Base-by-base conservation (phyloP, 768 basidiomycete genomes). In the Boletus eberwhitei region DNA sequence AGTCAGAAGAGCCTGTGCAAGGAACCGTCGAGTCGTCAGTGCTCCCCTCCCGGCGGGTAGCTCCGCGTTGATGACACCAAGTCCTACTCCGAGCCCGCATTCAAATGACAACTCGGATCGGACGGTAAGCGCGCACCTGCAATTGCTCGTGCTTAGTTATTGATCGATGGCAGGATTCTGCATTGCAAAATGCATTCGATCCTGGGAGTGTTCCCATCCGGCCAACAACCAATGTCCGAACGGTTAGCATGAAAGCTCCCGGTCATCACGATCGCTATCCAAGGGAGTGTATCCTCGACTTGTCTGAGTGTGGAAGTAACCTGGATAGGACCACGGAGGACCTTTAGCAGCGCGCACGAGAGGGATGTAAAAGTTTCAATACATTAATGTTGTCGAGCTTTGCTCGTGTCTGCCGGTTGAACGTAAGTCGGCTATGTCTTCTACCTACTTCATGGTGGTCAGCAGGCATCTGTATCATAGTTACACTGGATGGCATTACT, bases 11-110 rank as follows among this genome's bases (percentile, higher is more conserved):
- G 17, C 41, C n/a, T 67, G 64, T 41, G 52, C 62, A 22, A 52
- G 62, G 26, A 66, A 70, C 35, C 74, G 76, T 31, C 74, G 77
- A 29, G 69, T 78, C 11, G 71, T 72, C 22, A 42, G 39, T 21
- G 26, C 34, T 11, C 38, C 43, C 7, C 11, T 56, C 7, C 54
- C 54, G 11, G 8, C n/a, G 1, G 12, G 55, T 11, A 19, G 21
- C 12, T 35, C 37, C 8, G 8, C 24, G 4, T 24, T 21, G n/a
- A 36, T 56, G 7, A 36, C 55, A 19, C 51, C 55, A 1, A 52
- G 50, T 34, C 52, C 55, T 8, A 58, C 46, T n/a, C 58, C 50
- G 5, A 61, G 48, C 39, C 47, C 64, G 8, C 38, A 36, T 7
- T 13, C 17, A 1, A 31, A 16, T 7, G 45, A 53, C 14, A 56